Conservation (phyloP, 208 protist species). For the Willaertia magna region DNA sequence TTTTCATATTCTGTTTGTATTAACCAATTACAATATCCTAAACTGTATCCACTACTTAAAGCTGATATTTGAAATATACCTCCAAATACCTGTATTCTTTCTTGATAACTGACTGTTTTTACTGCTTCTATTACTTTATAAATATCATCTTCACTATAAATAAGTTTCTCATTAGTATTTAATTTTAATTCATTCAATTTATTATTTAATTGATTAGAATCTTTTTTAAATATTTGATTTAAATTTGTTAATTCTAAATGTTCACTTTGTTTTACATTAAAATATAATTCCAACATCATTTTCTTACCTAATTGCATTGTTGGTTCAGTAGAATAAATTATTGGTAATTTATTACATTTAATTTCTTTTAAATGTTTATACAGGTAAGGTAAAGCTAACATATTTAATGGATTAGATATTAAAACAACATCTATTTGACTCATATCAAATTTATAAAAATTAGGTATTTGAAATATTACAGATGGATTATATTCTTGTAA, state of each 20-base stretch:
- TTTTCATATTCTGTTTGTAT: constrained; percentile 6
- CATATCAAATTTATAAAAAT: neutral
- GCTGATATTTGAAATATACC: neutral
- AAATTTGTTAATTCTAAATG: neutral
- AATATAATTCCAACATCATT: neutral
- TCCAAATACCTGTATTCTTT: neutral
- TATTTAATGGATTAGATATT: neutral
- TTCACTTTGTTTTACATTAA: neutral
- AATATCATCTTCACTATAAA: neutral
- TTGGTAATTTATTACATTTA: neutral
- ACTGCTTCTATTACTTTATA: neutral
- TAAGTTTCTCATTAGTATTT: neutral
- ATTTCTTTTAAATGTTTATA: neutral
- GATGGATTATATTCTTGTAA: neutral
- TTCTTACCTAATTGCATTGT: neutral
- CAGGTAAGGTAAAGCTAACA: neutral
- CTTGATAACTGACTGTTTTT: neutral
- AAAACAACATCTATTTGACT: neutral
- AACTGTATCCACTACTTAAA: neutral
- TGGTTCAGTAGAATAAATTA: constrained; percentile 1
- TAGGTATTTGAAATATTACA: neutral
- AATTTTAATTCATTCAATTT: neutral
- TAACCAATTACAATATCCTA: neutral
- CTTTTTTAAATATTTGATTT: neutral
- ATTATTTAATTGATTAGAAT: neutral